Base-by-base conservation (phyloP, 2,329 filamentous ascomycete species). In the Teratosphaeria zuluensis region DNA sequence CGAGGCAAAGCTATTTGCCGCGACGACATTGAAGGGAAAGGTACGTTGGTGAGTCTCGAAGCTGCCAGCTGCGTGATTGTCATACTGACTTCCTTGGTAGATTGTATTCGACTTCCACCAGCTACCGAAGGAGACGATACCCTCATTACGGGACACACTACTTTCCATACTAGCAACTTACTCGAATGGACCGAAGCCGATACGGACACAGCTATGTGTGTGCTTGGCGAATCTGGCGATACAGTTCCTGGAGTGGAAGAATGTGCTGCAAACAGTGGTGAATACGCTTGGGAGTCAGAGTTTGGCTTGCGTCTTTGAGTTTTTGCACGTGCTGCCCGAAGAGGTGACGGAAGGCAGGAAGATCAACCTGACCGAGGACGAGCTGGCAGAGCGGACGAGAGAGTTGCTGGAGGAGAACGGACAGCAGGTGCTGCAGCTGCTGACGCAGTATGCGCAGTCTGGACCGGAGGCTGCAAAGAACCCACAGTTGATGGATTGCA, bases 311-410 rank as follows among this genome's bases (percentile, higher is more conserved):
- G 88, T 97, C 69, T 81, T 99, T 70, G 94, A 99, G 75, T 99
- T 99, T 75, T 81, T 99, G 65, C 91, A 90, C 75, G 92, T 99
- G 69, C 85, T 99, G 65, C 94, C 94, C 58, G 94, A 99, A 81
- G 94, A 99, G 82, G 94, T 99, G 72, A 97, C 90, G 68, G 92
- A 99, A 82, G 94, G 94, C 78, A 90, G 94, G 78, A 99, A 97
- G 80, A 96, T 99, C 82, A 96, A 91, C 82, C 83, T 99, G 78
- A 92, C 90, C 84, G 94, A 99, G 88, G 92, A 97, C 80, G 92
- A 97, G 76, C 84, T 99, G 73, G 82, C 80, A 65, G 80, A 83
- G 69, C 88, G 94, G 79, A 96, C 94, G 65, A 85, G 84, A 74
- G 92, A 96, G 75, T 80, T 99, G 69, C 80, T 99, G 74, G 87